Base-by-base conservation (phyloP, 257 asterid species). In the Apocynum venetum region DNA sequence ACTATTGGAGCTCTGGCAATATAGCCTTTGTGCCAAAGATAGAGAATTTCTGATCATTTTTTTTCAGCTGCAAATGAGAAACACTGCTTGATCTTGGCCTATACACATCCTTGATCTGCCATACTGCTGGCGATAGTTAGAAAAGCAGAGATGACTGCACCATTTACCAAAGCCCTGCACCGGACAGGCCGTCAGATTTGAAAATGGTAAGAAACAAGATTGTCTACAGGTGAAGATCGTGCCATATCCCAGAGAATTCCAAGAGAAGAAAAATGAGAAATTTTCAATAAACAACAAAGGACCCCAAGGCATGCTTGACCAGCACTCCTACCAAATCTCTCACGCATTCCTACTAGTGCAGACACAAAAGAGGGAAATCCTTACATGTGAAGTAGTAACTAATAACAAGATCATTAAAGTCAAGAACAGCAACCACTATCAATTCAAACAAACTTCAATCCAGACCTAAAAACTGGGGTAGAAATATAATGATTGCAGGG, bases 41-140 rank as follows among this genome's bases (percentile, higher is more conserved):
- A 9, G 17, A 43, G 0, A 2, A 10, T 9, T 14, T 4, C 8
- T 25, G 71, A 19, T 60, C 43, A 44, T 7, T 60, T 14, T 14
- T 73, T 46, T 25, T 25, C 66, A 74, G 51, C 1, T 0, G 6
- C n/a, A 15, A 65, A 35, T 38, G 6, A 19, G 3, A 8, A 4
- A 20, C 35, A 68, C 72, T 63, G 47, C 59, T 48, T 78, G 63
- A 73, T 64, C 48, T 51, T 47, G 63, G 71, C 31, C 70, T 88
- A 94, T 6, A 91, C 93, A 55, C 99, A 96, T 51, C 98, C 99
- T 86, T 96, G 99, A 83, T 91, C 97, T n/a, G 91, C 89, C 97
- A 96, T 96, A 65, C 97, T 85, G 69, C 83, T 85, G 19, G 98
- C 97, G 41, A 96, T 89, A 20, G 97, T 89, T 35, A 93, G 84